These are phyloP conservation scores for Fusarium pseudograminearum DNA, from an alignment of 2,329 filamentous ascomycete genomes.

Conservation along the genomic window DNA sequence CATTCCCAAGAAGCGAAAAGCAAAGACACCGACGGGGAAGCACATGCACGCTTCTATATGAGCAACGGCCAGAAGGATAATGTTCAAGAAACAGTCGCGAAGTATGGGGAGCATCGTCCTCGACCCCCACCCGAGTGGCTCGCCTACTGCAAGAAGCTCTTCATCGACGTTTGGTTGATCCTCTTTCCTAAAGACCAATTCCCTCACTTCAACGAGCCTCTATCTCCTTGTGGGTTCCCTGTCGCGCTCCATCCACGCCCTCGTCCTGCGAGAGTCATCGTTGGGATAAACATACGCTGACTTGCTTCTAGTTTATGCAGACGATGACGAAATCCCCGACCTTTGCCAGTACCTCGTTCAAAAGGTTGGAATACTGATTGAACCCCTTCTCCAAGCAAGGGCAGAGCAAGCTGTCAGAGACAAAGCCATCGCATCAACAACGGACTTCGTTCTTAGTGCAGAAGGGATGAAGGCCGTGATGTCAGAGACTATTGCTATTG, in stretches of 20 bases:
- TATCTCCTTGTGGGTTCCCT: not conserved
- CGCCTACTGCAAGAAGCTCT: not conserved
- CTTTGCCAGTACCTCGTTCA: not conserved
- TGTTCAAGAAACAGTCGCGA: not conserved
- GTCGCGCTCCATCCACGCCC: not conserved
- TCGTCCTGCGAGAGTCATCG: no score
- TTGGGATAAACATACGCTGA: not conserved
- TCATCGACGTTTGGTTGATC: not conserved
- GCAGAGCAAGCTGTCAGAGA: not conserved
- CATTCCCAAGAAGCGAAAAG: not conserved
- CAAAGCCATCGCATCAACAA: rapidly evolving
- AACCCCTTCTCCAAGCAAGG: not conserved
- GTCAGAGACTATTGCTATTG: not conserved
- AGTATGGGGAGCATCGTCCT: not conserved
- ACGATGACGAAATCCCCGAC: not conserved
- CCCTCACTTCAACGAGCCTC: not conserved
- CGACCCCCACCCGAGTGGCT: not conserved
- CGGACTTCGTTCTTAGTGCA: not conserved
- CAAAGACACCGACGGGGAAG: not conserved
- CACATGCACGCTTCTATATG: not conserved
- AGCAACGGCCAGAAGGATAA: not conserved
- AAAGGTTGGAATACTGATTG: not conserved
- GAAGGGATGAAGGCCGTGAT: not conserved
- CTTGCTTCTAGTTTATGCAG: not conserved
- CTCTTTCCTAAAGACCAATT: not conserved